Evolutionary conservation across 768 basidiomycete genomes (phyloP), one percentile per base, ranked within the genome.

Genomic region (Candolleomyces efflorescens): DNA sequence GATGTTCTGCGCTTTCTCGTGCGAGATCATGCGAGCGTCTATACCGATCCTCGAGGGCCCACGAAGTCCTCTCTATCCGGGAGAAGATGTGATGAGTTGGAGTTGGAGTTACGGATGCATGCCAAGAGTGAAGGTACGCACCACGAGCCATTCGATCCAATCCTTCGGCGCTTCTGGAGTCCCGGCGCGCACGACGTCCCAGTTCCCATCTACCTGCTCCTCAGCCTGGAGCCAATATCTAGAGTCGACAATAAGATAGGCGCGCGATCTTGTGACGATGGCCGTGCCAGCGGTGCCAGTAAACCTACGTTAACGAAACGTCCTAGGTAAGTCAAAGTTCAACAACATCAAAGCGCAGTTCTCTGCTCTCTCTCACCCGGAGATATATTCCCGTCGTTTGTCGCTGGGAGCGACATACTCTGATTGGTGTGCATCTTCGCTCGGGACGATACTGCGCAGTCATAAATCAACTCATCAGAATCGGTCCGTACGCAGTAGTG

Each of bases 191-290:
- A 92, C 75, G 20, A 92, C 53, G 15, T 74, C 74, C 93, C 93
- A 96, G 65, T 91, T 87, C 4, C 69, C 41, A 70, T 93, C 90
- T 24, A 90, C 68, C 60, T 92, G 82, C 3, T 80, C 75, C 7
- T 77, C 75, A 17, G 92, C 90, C 72, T 93, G 92, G 1, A 84
- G 63, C 89, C 90, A 94, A 66, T 94, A 94, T 13, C 90, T 82
- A 10, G 92, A 87, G 68, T 94, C 91, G 18, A 84, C 85, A 61
- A 92, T 74, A 45, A 93, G 75, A 64, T 90, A 92, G 7, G 92
- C 92, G 7, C 79, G 53, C 9, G 53, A 53, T 15, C 37, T 22
- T 18, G 23, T 51, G 49, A 51, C 27, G 27, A 51, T 51, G 11
- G 87, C 91, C 59, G 84, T 76, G 15, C 91, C 92, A 22, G 85